Evolutionary conservation across 2,329 filamentous ascomycete species (phyloP), one percentile per base, ranked within the genome.

Genomic region (Fusarium armeniacum): DNA sequence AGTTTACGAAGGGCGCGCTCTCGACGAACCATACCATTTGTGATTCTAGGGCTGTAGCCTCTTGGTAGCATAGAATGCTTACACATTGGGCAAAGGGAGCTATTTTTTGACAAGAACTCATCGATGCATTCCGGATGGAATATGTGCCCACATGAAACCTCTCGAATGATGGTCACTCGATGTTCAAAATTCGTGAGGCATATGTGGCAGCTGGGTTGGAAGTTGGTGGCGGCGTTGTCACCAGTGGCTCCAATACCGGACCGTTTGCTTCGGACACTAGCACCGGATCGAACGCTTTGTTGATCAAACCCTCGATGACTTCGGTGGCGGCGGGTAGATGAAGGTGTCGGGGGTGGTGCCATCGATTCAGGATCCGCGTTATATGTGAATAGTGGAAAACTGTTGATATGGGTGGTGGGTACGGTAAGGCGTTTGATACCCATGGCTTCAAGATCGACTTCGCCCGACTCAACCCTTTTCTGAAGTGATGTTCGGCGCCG

Each of bases 91-190:
- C 96, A 99, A 3, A 98, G 84, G 20, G 93, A 97, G 76, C 92
- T 97, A 76, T 91, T 91, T 57, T 89, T 85, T 44, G 86, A 85
- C 15, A 98, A 83, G 74, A 96, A 97, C 24, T 90, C 87, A 76
- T 98, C 94, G 69, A 98, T 94, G 76, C 96, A 99, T 69, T 92
- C 91, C 0, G 93, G 91, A 71, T 99, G 95, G 79, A 94, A 99
- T 59, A 98, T 95, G 77, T 99, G 96, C 1, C 91, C 90, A 73
- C 96, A 99, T 0, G 93, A 89, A 4, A 98, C 84, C 79, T 98
- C 92, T 58, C 94, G 91, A 58, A 98, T 94, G 22, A 89, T 87
- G 0, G 92, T 91, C 20, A 85, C 81, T 38, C 88, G 86, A 18
- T 89, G 86, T 30, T 91, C 85, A 75, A 93, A 98, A 62, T 93